phyloP scores from a whole-genome alignment of 331 rosid genomes.

The Saraca asoca region DNA sequence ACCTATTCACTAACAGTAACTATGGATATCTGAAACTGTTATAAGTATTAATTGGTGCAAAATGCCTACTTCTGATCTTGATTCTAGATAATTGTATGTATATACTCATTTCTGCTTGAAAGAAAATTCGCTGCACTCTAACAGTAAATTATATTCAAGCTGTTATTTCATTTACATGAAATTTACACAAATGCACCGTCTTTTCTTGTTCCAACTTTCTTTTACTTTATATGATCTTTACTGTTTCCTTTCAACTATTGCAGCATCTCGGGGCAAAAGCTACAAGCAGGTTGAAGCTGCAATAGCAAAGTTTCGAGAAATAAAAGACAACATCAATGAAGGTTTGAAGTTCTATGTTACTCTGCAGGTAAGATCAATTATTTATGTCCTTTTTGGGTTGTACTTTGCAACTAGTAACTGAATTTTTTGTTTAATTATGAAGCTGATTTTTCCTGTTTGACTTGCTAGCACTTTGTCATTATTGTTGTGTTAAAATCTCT shows the following conservation, averaged over 20 bases:
- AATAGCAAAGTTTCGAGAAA: conserved; percentile 80
- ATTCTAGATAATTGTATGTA: neutral
- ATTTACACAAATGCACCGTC: conserved; percentile 19
- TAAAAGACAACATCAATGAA: conserved; percentile 90
- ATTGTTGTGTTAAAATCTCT: neutral
- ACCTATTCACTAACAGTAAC: too few relatives aligned
- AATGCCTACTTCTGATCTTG: neutral
- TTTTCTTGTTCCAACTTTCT: neutral
- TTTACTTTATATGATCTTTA: conserved; percentile 28
- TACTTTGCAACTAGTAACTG: neutral
- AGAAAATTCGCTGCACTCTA: conserved; percentile 5
- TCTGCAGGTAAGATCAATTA: conserved; percentile 62
- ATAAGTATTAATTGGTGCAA: neutral
- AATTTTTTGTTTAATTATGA: conserved; percentile 1
- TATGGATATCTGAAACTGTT: neutral
- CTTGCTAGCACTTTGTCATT: conserved; percentile 4
- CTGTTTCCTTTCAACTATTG: conserved; percentile 34
- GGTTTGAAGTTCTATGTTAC: conserved; percentile 91
- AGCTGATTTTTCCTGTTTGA: neutral
- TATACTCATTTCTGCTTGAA: neutral
- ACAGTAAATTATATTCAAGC: neutral
- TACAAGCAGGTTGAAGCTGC: conserved; percentile 97
- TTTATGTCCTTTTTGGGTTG: conserved; percentile 13
- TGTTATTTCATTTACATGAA: neutral
- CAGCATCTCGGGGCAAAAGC: conserved; percentile 90